Conservation (phyloP, 2,329 filamentous ascomycete species). For the Ophioceras dolichostomum region DNA sequence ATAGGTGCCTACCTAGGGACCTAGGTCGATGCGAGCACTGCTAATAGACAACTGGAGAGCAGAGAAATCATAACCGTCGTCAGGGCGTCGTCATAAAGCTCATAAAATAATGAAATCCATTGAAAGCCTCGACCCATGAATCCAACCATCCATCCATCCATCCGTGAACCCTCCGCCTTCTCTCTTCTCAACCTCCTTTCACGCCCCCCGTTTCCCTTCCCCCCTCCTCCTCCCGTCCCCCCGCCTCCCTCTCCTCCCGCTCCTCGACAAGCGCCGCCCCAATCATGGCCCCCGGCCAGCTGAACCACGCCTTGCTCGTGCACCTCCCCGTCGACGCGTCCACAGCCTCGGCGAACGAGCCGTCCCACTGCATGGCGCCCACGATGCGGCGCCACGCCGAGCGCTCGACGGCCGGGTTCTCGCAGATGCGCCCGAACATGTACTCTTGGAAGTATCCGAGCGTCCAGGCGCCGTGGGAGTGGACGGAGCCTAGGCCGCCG, state of each 20-base stretch:
- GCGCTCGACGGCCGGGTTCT: background rate
- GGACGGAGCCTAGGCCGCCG: slow-evolving; percentile 8
- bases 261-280: slow-evolving; percentile 1
- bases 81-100: too few species aligned
- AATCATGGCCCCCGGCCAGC: slow-evolving; percentile 11
- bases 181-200: too few species aligned
- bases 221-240: background rate
- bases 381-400: slow-evolving; percentile 8
- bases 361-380: slow-evolving; percentile 9
- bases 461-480: slow-evolving; percentile 8
- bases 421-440: slow-evolving; percentile 5
- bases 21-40: too few species aligned
- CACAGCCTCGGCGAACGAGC: slow-evolving; percentile 10
- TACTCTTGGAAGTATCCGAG: slow-evolving; percentile 11
- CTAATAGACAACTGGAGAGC: too few species aligned
- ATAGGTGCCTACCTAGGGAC: too few species aligned
- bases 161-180: too few species aligned
- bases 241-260: background rate
- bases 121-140: too few species aligned
- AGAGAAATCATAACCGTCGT: too few species aligned
- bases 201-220: too few species aligned
- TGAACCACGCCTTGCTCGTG: slow-evolving; percentile 12
- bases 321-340: slow-evolving; percentile 6
- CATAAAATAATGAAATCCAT: too few species aligned
- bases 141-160: too few species aligned